Base-by-base conservation (phyloP, 768 basidiomycete species). In the Lactifluus echinatus region DNA sequence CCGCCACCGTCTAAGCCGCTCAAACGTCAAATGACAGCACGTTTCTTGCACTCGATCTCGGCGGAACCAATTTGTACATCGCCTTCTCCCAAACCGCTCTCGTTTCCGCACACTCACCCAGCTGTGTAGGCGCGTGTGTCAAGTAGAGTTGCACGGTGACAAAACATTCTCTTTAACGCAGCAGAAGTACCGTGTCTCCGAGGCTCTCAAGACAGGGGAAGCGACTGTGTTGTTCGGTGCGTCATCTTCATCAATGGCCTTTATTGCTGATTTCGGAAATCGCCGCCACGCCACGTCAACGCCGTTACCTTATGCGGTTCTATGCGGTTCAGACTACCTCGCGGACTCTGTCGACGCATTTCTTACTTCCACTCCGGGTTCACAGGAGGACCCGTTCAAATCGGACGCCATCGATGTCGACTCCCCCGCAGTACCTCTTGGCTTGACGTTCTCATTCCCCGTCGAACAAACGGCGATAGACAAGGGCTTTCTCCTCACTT, bases 301-400 rank as follows among this genome's bases (percentile, higher is more conserved):
- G n/a, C n/a, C n/a, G n/a, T n/a, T n/a, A n/a, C 34, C 19, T 8
- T 24, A 5, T 8, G 28, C 15, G 15, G 8, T 29, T 39, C 51
- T 23, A 34, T 36, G n/a, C n/a, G n/a, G n/a, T 28, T 46, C 68
- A 96, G 96, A 98, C 74, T 99, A 97, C 74, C 87, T 99, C 64
- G 96, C 96, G 36, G 91, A 93, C 62, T 94, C 91, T 2, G 94
- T 99, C 15, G 93, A 97, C 68, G 82, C 90, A 10, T 99, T 99
- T 75, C 76, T 98, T 63, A 95, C 90, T 24, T 79, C 84, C 29
- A 64, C 55, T 26, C 45, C 60, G n/a, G 53, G 26, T 19, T 39
- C 51, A 15, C 39, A 53, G 4, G 40, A 40, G n/a, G 23, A 24
- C 29, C 15, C 28, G n/a, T 29, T 8, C 17, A 2, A n/a, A 12